Conservation (phyloP, 352 stramenopile species). For the Blastocystis sp. region DNA sequence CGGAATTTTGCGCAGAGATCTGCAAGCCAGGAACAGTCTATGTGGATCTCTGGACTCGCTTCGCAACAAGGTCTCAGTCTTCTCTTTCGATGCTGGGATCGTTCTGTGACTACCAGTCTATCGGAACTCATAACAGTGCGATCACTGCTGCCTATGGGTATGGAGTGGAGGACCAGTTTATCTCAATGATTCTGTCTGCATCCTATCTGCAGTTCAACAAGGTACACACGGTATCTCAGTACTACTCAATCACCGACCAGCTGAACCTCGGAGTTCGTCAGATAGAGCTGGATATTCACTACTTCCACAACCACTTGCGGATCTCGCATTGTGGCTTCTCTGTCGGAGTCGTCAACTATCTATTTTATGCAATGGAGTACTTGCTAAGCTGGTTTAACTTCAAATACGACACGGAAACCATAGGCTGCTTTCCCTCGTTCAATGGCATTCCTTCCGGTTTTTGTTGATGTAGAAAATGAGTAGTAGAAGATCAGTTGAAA, state of each 20-base stretch:
- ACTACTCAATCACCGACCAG: conserved; percentile 75
- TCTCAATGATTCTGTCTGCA: conserved; percentile 18
- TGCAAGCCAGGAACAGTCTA: not conserved
- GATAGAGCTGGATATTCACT: conserved; percentile 77
- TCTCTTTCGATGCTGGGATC: conserved; percentile 58
- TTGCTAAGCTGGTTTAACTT: conserved; percentile 75
- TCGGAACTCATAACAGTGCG: conserved; percentile 74
- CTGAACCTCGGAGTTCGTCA: conserved; percentile 74
- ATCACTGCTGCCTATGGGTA: conserved; percentile 67
- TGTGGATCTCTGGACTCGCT: not conserved
- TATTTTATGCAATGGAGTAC: conserved; percentile 66
- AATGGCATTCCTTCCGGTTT: conserved; percentile 70
- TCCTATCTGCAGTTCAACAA: conserved; percentile 56
- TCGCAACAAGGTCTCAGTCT: conserved; percentile 20
- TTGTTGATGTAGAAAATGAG: not conserved
- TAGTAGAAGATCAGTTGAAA: conserved; percentile 68
- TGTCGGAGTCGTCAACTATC: conserved; percentile 67
- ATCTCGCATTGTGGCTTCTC: conserved; percentile 74
- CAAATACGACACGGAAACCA: conserved; percentile 72
- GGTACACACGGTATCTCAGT: conserved; percentile 63
- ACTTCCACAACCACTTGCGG: conserved; percentile 71
- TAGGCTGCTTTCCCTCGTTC: conserved; percentile 75
- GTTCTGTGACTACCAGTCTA: conserved; percentile 73
- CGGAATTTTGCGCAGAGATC: not conserved
- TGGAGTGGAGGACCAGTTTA: conserved; percentile 16